phyloP scores from a whole-genome alignment of 2,329 filamentous ascomycete species.

The Cryphonectria japonica region DNA sequence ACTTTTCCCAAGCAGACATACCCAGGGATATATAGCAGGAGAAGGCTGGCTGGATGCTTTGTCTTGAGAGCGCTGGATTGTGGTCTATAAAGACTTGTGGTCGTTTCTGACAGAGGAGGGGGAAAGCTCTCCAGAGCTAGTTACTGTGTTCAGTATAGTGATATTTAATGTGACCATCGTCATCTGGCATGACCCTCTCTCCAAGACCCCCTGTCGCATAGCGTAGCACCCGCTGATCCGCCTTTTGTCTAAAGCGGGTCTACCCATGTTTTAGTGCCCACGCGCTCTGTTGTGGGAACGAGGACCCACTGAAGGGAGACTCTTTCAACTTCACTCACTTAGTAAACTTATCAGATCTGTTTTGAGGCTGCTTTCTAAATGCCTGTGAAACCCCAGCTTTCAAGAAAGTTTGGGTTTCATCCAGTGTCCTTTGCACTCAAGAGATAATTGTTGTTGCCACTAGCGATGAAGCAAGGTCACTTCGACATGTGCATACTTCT shows the following conservation, averaged over 20 bases:
- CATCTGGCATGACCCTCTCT: background rate
- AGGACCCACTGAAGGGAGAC: background rate
- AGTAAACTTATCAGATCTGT: background rate
- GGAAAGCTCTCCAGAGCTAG: background rate
- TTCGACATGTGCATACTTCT: background rate
- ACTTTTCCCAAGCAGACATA: conserved; percentile 36
- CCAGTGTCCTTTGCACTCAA: background rate
- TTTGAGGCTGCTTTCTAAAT: background rate
- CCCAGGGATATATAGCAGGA: background rate
- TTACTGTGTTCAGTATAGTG: conserved; percentile 1
- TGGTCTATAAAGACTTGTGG: background rate
- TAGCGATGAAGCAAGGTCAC: background rate
- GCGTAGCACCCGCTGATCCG: background rate
- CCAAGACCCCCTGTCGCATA: background rate
- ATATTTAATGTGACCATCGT: background rate
- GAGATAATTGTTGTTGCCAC: background rate
- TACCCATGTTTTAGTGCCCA: background rate
- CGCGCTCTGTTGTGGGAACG: background rate
- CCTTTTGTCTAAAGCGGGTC: background rate
- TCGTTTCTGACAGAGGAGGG: background rate
- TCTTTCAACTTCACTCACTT: background rate
- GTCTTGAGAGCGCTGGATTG: background rate
- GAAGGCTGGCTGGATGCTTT: background rate
- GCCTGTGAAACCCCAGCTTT: background rate
- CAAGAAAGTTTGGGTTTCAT: background rate